A percentile compares a stretch with the other conserved stretches of the same genome.
phyloP scores from a whole-genome alignment of 345 rosid genomes.

The Euphorbia lathyris region DNA sequence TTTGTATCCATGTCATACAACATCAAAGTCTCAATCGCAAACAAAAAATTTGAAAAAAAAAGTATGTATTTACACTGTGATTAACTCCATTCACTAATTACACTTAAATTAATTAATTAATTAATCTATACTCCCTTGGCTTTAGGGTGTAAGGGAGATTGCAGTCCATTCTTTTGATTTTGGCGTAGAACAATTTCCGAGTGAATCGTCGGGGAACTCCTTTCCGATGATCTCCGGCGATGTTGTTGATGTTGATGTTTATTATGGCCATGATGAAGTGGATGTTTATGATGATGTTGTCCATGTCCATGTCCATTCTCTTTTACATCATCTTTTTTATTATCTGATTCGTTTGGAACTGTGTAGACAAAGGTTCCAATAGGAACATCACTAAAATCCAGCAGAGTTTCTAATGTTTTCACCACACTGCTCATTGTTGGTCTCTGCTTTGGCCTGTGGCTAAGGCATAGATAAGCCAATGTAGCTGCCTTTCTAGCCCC shows the following conservation, averaged over 20 bases:
- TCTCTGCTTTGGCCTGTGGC: constrained; percentile 72
- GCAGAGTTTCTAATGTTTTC: constrained; percentile 54
- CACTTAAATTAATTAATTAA: not conserved
- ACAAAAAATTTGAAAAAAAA: not conserved
- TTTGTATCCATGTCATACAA: not conserved
- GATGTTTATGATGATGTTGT: constrained; percentile 32
- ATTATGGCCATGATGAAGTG: constrained; percentile 23
- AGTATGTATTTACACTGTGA: constrained; percentile 11
- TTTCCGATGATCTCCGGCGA: constrained; percentile 30
- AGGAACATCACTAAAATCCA: constrained; percentile 51
- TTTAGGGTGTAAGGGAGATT: constrained; percentile 40
- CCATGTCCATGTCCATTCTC: constrained; percentile 28
- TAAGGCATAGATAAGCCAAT: constrained; percentile 74
- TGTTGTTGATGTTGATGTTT: constrained; percentile 16
- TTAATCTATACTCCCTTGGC: constrained; percentile 11
- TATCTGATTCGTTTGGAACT: constrained; percentile 43
- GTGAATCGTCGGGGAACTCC: constrained; percentile 28
- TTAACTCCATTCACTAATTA: not conserved
- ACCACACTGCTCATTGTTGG: constrained; percentile 67
- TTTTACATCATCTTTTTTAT: constrained; percentile 21
- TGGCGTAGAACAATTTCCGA: constrained; percentile 26
- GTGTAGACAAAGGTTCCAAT: constrained; percentile 61
- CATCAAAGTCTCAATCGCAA: not conserved
- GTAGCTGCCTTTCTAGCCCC: constrained; percentile 79
- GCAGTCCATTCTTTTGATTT: constrained; percentile 29